Evolutionary conservation across 441 rosid genomes (phyloP).

Genomic region (Hypseocharis bilobata): DNA sequence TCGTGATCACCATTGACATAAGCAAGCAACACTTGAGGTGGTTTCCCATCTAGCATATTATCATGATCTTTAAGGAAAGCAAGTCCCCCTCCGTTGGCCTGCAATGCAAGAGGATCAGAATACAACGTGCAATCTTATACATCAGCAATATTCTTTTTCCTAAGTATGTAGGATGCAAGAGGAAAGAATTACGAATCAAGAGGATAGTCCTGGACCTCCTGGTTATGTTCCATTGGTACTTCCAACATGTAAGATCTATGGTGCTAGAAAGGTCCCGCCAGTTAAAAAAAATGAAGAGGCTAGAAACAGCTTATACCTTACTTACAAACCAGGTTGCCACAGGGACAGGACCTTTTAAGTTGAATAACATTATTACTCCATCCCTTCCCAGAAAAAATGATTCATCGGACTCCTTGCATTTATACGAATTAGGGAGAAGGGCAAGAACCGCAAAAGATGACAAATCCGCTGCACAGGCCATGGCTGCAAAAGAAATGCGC

Average conservation of each 20-base stretch:
- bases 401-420: slow-evolving; percentile 1
- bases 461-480: slow-evolving; percentile 17
- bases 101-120: slow-evolving; percentile 23
- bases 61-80: slow-evolving; percentile 43
- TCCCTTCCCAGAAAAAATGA: slow-evolving; percentile 19
- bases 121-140: too few relatives aligned
- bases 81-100: slow-evolving; percentile 81
- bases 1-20: slow-evolving; percentile 75
- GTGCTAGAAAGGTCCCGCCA: background rate
- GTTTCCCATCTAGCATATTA: slow-evolving; percentile 28
- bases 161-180: too few relatives aligned
- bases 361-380: slow-evolving; percentile 19
- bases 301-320: slow-evolving; percentile 13
- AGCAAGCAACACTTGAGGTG: slow-evolving; percentile 43
- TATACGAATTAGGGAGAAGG: slow-evolving; percentile 18
- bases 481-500: slow-evolving; percentile 15
- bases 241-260: background rate
- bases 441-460: slow-evolving; percentile 23
- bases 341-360: slow-evolving; percentile 19
- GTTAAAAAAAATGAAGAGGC: background rate
- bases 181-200: too few relatives aligned
- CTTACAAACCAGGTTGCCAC: slow-evolving; percentile 24
- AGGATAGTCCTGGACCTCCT: background rate
- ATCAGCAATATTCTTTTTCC: too few relatives aligned
- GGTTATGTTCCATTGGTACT: background rate